Evolutionary conservation across 208 protist genomes (phyloP), one percentile per base, ranked within the genome.

Genomic region (Kentomonas sorsogonicus): DNA sequence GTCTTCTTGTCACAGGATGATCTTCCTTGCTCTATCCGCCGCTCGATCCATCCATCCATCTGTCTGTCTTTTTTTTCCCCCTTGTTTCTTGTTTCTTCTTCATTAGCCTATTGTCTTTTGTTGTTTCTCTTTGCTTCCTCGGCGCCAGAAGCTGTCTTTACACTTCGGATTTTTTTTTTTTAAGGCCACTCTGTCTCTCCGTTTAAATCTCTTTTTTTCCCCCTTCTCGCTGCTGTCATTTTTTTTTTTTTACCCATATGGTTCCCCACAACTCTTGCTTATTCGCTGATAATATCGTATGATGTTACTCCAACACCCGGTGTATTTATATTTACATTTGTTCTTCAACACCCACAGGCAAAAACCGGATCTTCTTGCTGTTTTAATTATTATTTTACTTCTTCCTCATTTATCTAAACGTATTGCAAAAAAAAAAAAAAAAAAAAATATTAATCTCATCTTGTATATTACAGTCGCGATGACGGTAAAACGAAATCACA

Each of bases 31-130:
- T 47, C 6, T 27, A 47, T 15, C 5, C 6, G 43, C 23, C 5
- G 5, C 5, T 47, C n/a, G 5, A 20, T 47, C 20, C 5, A 27
- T 47, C 5, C 15, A 16, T 16, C 9, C 43, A 20, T 20, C 16
- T 47, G 43, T 47, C 16, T 27, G 23, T 16, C 9, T 11, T 51
- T 43, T 53, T 38, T 50, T 54, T 55, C 11, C 44, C 39, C n/a
- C 36, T 53, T 16, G 45, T 56, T 55, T 63, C 16, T 57, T 52
- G 3, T 29, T 51, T 53, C 59, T 41, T 36, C 51, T 71, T 30
- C 20, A 38, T 47, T n/a, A n/a, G n/a, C n/a, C n/a, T n/a, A n/a
- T n/a, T n/a, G n/a, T n/a, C n/a, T n/a, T n/a, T n/a, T n/a, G n/a
- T n/a, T n/a, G n/a, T n/a, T n/a, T n/a, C n/a, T n/a, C n/a, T n/a